Percentiles rank a stretch among this genome's conserved stretches.
phyloP scores from a whole-genome alignment of 148 eudicot species.

The Camellia granthamiana region DNA sequence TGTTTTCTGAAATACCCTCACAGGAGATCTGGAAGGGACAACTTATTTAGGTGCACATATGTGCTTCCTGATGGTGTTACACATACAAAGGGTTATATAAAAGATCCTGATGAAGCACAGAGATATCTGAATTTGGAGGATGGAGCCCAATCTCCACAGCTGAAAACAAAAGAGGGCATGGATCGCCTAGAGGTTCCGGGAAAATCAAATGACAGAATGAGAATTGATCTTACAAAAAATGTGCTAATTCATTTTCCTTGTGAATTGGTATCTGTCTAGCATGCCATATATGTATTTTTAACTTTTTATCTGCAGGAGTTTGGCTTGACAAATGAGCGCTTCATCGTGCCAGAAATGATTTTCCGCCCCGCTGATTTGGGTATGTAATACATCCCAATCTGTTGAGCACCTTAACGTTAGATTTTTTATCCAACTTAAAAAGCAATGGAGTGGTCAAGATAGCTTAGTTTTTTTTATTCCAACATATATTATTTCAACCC shows the following conservation, averaged over 20 bases:
- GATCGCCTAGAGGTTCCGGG: conserved; percentile 34
- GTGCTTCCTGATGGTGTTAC: conserved; percentile 92
- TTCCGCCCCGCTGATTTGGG: conserved; percentile 96
- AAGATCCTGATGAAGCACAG: conserved; percentile 70
- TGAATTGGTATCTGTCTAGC: conserved; percentile 1
- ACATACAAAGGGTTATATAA: conserved; percentile 75
- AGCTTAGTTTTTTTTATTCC: neutral
- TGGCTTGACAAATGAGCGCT: conserved; percentile 88
- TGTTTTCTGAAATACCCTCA: neutral
- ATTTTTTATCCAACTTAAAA: neutral
- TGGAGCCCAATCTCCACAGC: conserved; percentile 19
- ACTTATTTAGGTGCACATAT: conserved; percentile 71
- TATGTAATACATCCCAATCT: conserved; percentile 22
- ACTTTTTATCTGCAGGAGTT: conserved; percentile 57
- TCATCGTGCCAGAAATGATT: conserved; percentile 99
- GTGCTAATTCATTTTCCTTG: conserved; percentile 26
- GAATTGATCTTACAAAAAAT: conserved; percentile 66
- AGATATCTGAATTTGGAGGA: conserved; percentile 55
- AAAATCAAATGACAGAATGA: conserved; percentile 46
- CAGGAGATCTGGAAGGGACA: conserved; percentile 78
- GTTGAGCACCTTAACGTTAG: neutral
- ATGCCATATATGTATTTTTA: neutral
- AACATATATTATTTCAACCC: neutral
- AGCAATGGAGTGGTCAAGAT: neutral
- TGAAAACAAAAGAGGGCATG: conserved; percentile 27